Percentiles rank a stretch among this genome's conserved stretches.
Evolutionary conservation across 2,329 filamentous ascomycete species (phyloP).

Genomic region (Geosmithia morbida): DNA sequence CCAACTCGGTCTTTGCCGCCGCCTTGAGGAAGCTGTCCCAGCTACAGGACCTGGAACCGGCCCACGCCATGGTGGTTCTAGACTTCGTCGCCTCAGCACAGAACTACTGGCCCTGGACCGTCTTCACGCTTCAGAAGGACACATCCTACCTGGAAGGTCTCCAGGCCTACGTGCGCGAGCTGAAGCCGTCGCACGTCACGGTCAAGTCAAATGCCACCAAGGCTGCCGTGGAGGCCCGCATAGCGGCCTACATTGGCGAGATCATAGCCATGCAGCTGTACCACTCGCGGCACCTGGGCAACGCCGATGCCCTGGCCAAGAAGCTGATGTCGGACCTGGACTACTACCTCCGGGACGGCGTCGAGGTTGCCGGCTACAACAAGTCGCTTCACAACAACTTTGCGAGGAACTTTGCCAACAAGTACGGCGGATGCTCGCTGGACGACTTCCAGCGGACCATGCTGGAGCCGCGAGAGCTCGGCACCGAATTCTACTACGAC

Average conservation of each 20-base stretch:
- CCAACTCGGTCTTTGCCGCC: slow-evolving; percentile 55
- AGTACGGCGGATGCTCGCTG: slow-evolving; percentile 62
- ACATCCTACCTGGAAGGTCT: slow-evolving; percentile 58
- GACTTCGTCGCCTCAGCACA: slow-evolving; percentile 81
- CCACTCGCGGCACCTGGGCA: slow-evolving; percentile 63
- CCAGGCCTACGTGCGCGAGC: slow-evolving; percentile 49
- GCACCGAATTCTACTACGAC: slow-evolving; percentile 74
- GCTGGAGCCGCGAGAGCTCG: slow-evolving; percentile 51
- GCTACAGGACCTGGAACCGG: slow-evolving; percentile 49
- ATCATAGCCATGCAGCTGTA: slow-evolving; percentile 87
- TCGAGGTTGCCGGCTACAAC: slow-evolving; percentile 73
- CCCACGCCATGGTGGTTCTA: slow-evolving; percentile 59
- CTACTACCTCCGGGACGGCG: slow-evolving; percentile 68
- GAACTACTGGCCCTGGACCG: slow-evolving; percentile 92
- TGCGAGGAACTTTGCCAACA: slow-evolving; percentile 66
- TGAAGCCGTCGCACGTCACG: slow-evolving; percentile 36
- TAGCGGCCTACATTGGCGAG: slow-evolving; percentile 74
- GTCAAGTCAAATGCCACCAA: slow-evolving; percentile 39
- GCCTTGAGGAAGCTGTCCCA: slow-evolving; percentile 57
- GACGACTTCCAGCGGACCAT: slow-evolving; percentile 66
- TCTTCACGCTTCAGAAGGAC: slow-evolving; percentile 64
- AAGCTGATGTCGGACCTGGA: slow-evolving; percentile 60
- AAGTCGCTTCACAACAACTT: slow-evolving; percentile 75
- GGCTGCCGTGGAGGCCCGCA: slow-evolving; percentile 48
- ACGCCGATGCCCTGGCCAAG: slow-evolving; percentile 49